phyloP scores from a whole-genome alignment of 1,139 yeast genomes.

The Yueomyces sp. region DNA sequence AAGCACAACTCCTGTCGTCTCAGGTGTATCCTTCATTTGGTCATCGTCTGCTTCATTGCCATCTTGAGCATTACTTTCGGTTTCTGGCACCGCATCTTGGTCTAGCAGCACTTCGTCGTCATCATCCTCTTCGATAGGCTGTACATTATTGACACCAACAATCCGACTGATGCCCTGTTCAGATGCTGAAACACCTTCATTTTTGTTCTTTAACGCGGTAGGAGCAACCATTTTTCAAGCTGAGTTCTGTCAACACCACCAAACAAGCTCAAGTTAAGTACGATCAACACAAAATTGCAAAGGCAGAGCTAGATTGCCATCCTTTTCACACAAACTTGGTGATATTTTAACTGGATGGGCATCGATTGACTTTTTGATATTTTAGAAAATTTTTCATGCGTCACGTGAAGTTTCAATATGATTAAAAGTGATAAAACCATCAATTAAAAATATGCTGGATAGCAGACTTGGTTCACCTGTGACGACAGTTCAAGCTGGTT shows the following conservation, averaged over 20 bases:
- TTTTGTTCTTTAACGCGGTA: slow-evolving; percentile 34
- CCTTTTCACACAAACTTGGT: too few species aligned
- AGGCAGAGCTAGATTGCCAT: too few species aligned
- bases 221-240: slow-evolving; percentile 52
- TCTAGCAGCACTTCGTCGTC: slow-evolving; percentile 68
- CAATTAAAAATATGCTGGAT: too few species aligned
- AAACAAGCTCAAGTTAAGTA: background rate
- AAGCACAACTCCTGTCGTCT: slow-evolving; percentile 45
- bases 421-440: too few species aligned
- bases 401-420: too few species aligned
- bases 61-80: slow-evolving; percentile 28
- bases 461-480: too few species aligned
- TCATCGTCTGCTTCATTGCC: slow-evolving; percentile 12
- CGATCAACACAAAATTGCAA: background rate
- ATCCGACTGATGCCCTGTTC: slow-evolving; percentile 14
- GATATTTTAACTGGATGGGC: too few species aligned
- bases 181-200: slow-evolving; percentile 13
- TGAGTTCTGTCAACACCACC: background rate
- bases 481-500: too few species aligned
- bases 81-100: slow-evolving; percentile 11
- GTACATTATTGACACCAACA: slow-evolving; percentile 16
- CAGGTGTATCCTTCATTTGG: slow-evolving; percentile 16
- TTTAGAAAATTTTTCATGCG: too few species aligned
- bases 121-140: slow-evolving; percentile 20
- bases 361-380: too few species aligned